Evolutionary conservation across 2,329 filamentous ascomycete genomes (phyloP), one percentile per base, ranked within the genome.

Genomic region (Dactylellina parvicollis): DNA sequence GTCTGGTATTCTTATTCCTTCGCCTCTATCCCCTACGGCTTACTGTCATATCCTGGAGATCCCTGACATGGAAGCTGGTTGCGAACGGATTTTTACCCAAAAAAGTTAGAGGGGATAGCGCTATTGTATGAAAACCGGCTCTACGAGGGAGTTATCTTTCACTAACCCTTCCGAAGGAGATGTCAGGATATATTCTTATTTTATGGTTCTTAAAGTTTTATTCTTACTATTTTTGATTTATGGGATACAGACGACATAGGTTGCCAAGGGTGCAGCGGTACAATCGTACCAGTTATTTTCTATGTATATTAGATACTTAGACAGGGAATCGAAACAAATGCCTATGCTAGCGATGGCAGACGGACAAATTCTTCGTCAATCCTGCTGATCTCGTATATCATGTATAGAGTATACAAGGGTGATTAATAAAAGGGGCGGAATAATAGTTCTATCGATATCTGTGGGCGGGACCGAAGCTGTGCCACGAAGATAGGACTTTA

Each of bases 41-140:
- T 44, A 32, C 36, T 44, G 36, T 49, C 34, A 55, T 24, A 73
- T 73, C 69, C 69, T 56, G 69, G 69, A 32, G 69, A 73, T 73
- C 32, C 34, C 54, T 67, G 62, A 52, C 54, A 56, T 32, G 4
- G 44, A 60, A 36, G 34, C 12, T 40, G 49, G 49, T 36, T 42
- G 44, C 46, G 32, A 57, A 34, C 26, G 22, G 30, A 49, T 14
- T 8, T 49, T 28, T 54, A 49, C 30, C 42, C 28, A 36, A 69
- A 69, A 69, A 55, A 46, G 60, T 69, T 60, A 61, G 55, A 54
- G 47, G 38, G 30, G 22, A 32, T 59, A 49, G 20, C 34, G 32
- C 47, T 34, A 52, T 30, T 24, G 34, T 46, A 52, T 64, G 59
- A 34, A 54, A 40, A 30, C 12, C 18, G 38, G 34, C 32, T 46